These are phyloP conservation scores for Aspergillus neotritici DNA, from an alignment of 2,329 filamentous ascomycete genomes.

Conservation along the genomic window DNA sequence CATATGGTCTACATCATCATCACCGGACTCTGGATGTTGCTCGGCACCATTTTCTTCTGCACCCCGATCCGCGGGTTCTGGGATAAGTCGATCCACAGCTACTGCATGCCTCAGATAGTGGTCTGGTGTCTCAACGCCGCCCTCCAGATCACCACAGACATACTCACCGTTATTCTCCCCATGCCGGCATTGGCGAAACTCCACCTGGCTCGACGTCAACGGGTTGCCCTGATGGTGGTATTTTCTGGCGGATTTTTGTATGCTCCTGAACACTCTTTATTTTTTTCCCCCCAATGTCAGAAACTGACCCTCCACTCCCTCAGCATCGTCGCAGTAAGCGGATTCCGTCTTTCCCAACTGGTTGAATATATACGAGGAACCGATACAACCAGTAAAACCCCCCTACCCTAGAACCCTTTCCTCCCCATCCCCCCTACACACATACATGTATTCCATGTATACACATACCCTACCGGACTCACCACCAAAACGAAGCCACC, in stretches of 20 bases:
- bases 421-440: too few relatives aligned
- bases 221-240: conserved; percentile 20
- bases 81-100: background rate
- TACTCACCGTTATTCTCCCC: conserved; percentile 22
- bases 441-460: too few relatives aligned
- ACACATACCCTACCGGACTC: background rate
- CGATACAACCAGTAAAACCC: conserved; percentile 19
- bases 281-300: background rate
- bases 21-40: conserved; percentile 23
- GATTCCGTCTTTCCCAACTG: conserved; percentile 19
- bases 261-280: conserved; percentile 1
- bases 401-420: background rate
- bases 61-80: conserved; percentile 23
- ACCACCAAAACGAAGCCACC: too few relatives aligned
- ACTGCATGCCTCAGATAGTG: conserved; percentile 18
- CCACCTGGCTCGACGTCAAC: conserved; percentile 19
- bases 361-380: conserved; percentile 7
- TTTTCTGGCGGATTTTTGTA: conserved; percentile 28
- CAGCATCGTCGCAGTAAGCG: conserved; percentile 27
- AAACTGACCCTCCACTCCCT: background rate
- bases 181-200: conserved; percentile 22
- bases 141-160: conserved; percentile 23
- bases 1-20: conserved; percentile 17
- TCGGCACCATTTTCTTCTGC: conserved; percentile 25
- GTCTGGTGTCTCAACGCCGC: conserved; percentile 28